Evolutionary conservation across 2,329 filamentous ascomycete species (phyloP).

Genomic region (Aspergillus phoenicis): DNA sequence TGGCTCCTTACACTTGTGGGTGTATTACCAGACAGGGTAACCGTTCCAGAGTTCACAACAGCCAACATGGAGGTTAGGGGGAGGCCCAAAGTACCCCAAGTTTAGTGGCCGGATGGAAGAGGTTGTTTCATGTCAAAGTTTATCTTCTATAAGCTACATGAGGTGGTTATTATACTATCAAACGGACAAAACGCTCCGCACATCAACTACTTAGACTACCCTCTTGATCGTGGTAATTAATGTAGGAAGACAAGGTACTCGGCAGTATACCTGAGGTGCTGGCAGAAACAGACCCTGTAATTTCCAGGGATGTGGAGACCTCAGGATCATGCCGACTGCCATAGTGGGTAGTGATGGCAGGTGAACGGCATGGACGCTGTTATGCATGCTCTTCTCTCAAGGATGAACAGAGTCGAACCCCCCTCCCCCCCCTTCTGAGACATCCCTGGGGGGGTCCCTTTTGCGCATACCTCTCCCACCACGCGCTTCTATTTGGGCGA

Average conservation of each 20-base stretch:
- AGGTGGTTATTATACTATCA: background rate
- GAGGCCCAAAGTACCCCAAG: background rate
- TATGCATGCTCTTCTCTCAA: background rate
- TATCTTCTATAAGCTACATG: too few species aligned
- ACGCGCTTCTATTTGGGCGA: background rate
- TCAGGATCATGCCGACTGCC: background rate
- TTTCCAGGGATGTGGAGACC: constrained; percentile 4
- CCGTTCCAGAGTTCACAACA: background rate
- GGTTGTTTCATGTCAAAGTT: background rate
- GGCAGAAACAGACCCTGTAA: constrained; percentile 13
- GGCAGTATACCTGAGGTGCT: constrained; percentile 1
- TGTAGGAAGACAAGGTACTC: background rate
- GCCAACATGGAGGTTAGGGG: background rate
- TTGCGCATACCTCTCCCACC: background rate
- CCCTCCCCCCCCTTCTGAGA: background rate
- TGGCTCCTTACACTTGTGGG: background rate
- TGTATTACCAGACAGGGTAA: constrained; percentile 2
- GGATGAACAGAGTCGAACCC: background rate
- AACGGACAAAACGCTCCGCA: background rate
- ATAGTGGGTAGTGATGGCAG: constrained; percentile 3
- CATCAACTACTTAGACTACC: background rate
- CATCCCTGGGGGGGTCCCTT: background rate
- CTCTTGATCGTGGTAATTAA: background rate
- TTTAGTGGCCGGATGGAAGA: background rate
- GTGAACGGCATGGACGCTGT: constrained; percentile 1